Evolutionary conservation across 2,329 filamentous ascomycete species (phyloP), one percentile per base, ranked within the genome.

Genomic region (Celoporthe dispersa): DNA sequence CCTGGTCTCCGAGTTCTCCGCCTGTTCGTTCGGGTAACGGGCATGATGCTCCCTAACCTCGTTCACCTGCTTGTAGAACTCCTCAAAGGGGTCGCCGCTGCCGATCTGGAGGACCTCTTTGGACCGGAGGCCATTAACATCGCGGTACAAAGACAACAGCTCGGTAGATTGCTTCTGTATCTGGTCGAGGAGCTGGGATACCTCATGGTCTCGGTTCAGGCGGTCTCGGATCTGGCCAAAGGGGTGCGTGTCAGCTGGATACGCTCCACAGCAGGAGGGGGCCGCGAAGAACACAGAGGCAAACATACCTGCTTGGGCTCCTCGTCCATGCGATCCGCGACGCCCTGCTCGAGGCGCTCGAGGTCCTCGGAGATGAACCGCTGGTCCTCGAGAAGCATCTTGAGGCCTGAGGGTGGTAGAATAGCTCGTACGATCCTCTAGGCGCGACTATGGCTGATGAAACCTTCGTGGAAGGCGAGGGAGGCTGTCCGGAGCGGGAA

Each of bases 301-400:
- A 48, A 53, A 61, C 63, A 22, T 84, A 94, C 93, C 80, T 95
- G 92, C 81, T 92, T 93, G 61, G 95, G 94, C 74, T 98, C 94
- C 74, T 98, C 94, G 73, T 90, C 87, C 71, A 97, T 89, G 77
- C 94, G 92, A 82, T 98, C 94, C 68, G 93, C 92, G 76, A 98
- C 92, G 67, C 93, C 96, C 80, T 97, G 94, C 82, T 99, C 96
- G 71, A 99, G 88, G 73, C 96, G 91, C 86, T 99, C 96, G 65
- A 99, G 84, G 82, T 99, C 96, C 88, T 99, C 96, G 76, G 98
- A 94, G 76, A 98, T 89, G 77, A 93, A 94, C 76, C 96, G 89
- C 82, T 98, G 92, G 76, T 98, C 94, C 85, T 99, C 97, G 73
- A 98, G 83, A 75, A 97, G 84, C 94, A 98, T 91, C 8, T 60